These are phyloP conservation scores for Penicillium expansum DNA, from an alignment of 2,329 filamentous ascomycete genomes.

Conservation along the genomic window DNA sequence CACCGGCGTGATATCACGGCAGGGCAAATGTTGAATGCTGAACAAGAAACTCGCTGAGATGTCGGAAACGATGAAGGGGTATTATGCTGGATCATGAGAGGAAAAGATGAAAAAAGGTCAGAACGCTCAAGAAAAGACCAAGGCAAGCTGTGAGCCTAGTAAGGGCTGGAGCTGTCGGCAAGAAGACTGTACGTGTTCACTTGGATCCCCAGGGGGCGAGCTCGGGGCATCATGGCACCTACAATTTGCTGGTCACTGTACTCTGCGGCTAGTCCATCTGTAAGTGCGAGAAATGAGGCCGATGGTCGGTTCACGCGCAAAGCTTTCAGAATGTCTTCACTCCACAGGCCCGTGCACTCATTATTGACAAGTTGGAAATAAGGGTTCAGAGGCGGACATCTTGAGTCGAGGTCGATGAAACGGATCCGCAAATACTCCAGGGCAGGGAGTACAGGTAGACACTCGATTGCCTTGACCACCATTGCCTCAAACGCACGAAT, in stretches of 20 bases:
- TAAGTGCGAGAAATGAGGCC: slow-evolving; percentile 60
- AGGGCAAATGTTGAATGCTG: neutral
- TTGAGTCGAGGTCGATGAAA: slow-evolving; percentile 72
- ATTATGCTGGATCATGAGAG: neutral
- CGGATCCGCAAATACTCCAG: slow-evolving; percentile 67
- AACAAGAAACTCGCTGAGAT: neutral
- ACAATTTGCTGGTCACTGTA: neutral
- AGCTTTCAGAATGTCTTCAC: slow-evolving; percentile 61
- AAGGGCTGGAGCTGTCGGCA: neutral
- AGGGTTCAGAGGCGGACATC: slow-evolving; percentile 67
- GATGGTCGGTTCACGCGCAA: slow-evolving; percentile 59
- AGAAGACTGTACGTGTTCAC: neutral
- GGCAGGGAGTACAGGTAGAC: slow-evolving; percentile 58
- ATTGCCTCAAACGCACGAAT: slow-evolving; percentile 69
- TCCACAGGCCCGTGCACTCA: slow-evolving; percentile 69
- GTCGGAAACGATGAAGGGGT: neutral
- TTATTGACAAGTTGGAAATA: slow-evolving; percentile 65
- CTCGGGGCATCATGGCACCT: neutral
- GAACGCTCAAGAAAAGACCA: neutral
- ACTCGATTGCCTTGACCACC: slow-evolving; percentile 61
- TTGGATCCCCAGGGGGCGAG: slow-evolving; percentile 2
- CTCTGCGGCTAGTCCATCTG: slow-evolving; percentile 53
- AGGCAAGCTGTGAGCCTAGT: neutral
- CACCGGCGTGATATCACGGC: neutral
- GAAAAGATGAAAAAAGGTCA: neutral